phyloP scores from a whole-genome alignment of 257 asterid genomes.

The Penstemon newberryi region DNA sequence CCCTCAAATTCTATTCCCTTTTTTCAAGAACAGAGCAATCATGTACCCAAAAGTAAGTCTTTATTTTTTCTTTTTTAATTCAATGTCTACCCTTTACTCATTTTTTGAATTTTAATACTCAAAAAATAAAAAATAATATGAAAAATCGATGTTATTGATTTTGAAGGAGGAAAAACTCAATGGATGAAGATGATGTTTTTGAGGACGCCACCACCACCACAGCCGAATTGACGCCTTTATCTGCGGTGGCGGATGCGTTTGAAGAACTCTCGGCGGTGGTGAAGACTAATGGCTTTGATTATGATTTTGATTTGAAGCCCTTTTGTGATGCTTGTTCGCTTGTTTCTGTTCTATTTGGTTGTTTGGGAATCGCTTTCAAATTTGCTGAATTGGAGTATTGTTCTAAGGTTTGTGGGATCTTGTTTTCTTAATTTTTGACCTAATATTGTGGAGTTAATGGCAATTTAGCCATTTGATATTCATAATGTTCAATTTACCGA shows the following conservation, averaged over 20 bases:
- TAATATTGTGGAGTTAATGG: too few species aligned
- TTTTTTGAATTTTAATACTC: neutral
- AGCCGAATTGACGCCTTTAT: constrained; percentile 52
- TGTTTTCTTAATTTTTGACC: neutral
- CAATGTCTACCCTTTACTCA: neutral
- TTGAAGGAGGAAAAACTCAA: constrained; percentile 43
- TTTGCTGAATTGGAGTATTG: constrained; percentile 89
- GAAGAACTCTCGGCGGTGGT: constrained; percentile 68
- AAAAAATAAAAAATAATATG: neutral
- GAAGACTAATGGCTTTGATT: constrained; percentile 43
- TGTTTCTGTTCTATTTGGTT: constrained; percentile 87
- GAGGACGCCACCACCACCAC: constrained; percentile 39
- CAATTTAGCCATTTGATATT: too few species aligned
- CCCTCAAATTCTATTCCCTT: constrained; percentile 52
- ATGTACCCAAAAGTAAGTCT: constrained; percentile 42
- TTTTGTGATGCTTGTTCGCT: constrained; percentile 86
- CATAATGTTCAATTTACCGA: too few species aligned
- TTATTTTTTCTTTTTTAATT: neutral
- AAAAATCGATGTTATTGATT: constrained; percentile 32
- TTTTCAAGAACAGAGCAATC: constrained; percentile 39
- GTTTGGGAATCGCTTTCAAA: constrained; percentile 85
- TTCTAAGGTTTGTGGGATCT: constrained; percentile 58
- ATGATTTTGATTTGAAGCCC: constrained; percentile 68
- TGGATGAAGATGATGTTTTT: constrained; percentile 49
- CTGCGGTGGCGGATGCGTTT: constrained; percentile 85